Evolutionary conservation across 2,329 filamentous ascomycete species (phyloP).

Genomic region (Fonsecaea multimorphosa): DNA sequence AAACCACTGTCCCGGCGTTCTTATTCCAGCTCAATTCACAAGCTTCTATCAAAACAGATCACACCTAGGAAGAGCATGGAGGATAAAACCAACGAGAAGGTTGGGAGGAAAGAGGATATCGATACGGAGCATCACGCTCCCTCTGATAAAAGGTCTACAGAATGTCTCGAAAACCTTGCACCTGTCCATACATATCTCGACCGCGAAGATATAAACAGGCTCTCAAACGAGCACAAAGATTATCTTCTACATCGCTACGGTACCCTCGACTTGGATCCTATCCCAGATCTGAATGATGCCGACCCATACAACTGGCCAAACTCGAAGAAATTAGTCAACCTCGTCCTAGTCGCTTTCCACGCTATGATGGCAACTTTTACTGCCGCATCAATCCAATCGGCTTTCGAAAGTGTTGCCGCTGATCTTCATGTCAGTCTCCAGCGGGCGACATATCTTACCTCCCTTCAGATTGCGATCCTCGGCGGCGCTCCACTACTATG

Average conservation of each 20-base stretch:
- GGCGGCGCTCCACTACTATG: not conserved
- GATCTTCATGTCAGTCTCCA: not conserved
- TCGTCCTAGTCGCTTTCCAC: not conserved
- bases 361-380: not conserved
- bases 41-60: not conserved
- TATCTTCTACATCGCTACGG: not conserved
- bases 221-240: not conserved
- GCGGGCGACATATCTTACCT: not conserved
- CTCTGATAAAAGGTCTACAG: not conserved
- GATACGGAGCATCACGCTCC: not conserved
- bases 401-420: not conserved
- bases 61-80: not conserved
- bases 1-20: no score
- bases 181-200: not conserved
- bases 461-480: not conserved
- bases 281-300: not conserved
- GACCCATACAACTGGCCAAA: not conserved
- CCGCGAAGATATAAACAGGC: not conserved
- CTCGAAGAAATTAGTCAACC: not conserved
- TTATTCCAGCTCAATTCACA: not conserved
- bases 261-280: not conserved
- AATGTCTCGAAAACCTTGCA: not conserved
- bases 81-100: not conserved
- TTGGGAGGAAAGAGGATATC: not conserved
- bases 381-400: not conserved